Percentiles rank a stretch among this genome's conserved stretches.
These are phyloP conservation scores for Starmerella sirachaensis DNA, from an alignment of 805 yeast species.

Conservation along the genomic window DNA sequence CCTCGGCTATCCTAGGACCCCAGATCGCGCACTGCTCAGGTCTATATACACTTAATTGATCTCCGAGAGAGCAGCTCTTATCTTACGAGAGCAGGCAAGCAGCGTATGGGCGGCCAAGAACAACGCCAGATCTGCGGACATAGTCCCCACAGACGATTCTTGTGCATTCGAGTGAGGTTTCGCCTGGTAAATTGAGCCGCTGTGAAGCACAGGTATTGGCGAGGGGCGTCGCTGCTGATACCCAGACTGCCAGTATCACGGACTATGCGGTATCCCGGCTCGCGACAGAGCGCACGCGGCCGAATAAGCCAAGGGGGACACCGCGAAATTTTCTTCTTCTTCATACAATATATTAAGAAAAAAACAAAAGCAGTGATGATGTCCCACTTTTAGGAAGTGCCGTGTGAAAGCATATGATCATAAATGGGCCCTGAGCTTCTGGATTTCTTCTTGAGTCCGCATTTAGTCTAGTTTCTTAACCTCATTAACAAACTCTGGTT, in stretches of 20 bases:
- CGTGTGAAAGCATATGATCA: conserved; percentile 27
- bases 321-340: conserved; percentile 1
- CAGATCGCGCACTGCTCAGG: too few species aligned
- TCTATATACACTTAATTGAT: too few species aligned
- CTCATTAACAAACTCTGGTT: conserved; percentile 8
- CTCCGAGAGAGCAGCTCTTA: too few species aligned
- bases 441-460: neutral
- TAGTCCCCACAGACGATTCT: too few species aligned
- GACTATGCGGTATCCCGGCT: too few species aligned
- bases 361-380: conserved; percentile 18
- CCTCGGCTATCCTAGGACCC: too few species aligned
- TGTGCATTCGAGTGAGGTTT: neutral
- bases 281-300: too few species aligned
- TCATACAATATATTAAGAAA: conserved; percentile 17
- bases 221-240: neutral
- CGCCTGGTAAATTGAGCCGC: neutral
- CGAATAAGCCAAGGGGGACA: neutral
- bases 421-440: conserved; percentile 23
- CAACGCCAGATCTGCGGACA: too few species aligned
- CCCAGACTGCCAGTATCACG: neutral
- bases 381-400: conserved; percentile 27
- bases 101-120: too few species aligned
- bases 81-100: too few species aligned
- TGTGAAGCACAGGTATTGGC: neutral
- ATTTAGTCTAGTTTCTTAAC: conserved; percentile 5